These are phyloP conservation scores for Corchorus capsularis DNA, from an alignment of 345 rosid genomes.

Conservation along the genomic window DNA sequence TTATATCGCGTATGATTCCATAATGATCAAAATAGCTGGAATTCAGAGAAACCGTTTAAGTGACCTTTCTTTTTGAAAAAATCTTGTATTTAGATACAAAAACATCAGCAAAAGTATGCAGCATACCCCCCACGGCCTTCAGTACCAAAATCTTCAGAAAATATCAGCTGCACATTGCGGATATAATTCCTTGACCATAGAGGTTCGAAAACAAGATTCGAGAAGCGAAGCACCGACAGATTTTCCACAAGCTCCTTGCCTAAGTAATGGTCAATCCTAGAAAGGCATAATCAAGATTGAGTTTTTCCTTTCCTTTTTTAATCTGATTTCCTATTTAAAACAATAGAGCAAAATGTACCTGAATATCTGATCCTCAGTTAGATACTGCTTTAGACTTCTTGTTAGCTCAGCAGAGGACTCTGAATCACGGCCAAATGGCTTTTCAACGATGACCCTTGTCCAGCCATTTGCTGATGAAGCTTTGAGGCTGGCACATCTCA, in stretches of 20 bases:
- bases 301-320: not conserved
- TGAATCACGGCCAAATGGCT: slow-evolving; percentile 92
- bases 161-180: slow-evolving; percentile 82
- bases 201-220: slow-evolving; percentile 94
- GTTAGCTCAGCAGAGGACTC: slow-evolving; percentile 78
- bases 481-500: slow-evolving; percentile 64
- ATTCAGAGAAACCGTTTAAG: not conserved
- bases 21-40: slow-evolving; percentile 80
- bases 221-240: slow-evolving; percentile 87
- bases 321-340: not conserved
- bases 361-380: slow-evolving; percentile 81
- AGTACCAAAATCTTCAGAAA: slow-evolving; percentile 94
- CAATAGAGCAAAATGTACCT: slow-evolving; percentile 45
- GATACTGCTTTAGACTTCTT: slow-evolving; percentile 73
- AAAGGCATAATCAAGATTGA: slow-evolving; percentile 18
- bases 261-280: slow-evolving; percentile 88
- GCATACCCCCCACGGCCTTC: slow-evolving; percentile 96
- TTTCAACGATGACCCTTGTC: slow-evolving; percentile 92
- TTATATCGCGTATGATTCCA: slow-evolving; percentile 89
- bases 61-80: slow-evolving; percentile 1
- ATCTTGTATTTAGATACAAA: not conserved
- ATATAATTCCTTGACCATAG: slow-evolving; percentile 87
- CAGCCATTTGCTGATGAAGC: slow-evolving; percentile 80
- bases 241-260: slow-evolving; percentile 98
- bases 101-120: not conserved